Percentiles rank a stretch among this genome's conserved stretches.
Conservation (phyloP, 805 yeast species). For the Zygoascus flipseniorum region DNA sequence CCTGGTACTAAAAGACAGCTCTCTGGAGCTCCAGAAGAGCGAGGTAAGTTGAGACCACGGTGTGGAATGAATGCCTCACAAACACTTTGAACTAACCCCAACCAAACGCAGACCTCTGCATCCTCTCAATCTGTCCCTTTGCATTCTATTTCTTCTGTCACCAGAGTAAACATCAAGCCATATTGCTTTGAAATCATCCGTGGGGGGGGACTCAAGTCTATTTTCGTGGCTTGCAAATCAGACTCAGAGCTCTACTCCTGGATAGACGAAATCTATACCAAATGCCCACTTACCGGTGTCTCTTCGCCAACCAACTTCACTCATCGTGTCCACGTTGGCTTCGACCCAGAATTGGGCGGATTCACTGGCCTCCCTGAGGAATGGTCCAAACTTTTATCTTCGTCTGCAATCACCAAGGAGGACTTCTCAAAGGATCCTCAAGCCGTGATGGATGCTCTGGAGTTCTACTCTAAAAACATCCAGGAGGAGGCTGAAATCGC, state of each 20-base stretch:
- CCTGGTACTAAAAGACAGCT: constrained; percentile 66
- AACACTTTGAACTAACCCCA: not conserved
- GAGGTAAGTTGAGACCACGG: constrained; percentile 32
- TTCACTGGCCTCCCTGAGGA: constrained; percentile 89
- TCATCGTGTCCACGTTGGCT: constrained; percentile 92
- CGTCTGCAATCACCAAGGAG: constrained; percentile 78
- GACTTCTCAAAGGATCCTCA: constrained; percentile 91
- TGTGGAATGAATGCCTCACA: too few species aligned
- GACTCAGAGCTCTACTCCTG: constrained; percentile 78
- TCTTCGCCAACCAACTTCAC: constrained; percentile 92
- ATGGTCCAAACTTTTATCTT: constrained; percentile 77
- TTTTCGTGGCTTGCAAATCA: constrained; percentile 66
- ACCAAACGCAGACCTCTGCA: constrained; percentile 5
- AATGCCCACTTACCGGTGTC: constrained; percentile 42
- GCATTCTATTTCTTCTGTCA: constrained; percentile 52
- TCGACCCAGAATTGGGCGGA: constrained; percentile 73
- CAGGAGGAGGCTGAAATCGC: constrained; percentile 11
- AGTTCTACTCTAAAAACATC: constrained; percentile 45
- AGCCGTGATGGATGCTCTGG: constrained; percentile 86
- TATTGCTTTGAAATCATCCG: constrained; percentile 69
- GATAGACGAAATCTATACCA: constrained; percentile 70
- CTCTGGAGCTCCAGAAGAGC: constrained; percentile 63
- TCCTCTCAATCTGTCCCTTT: constrained; percentile 38
- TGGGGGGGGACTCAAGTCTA: constrained; percentile 42
- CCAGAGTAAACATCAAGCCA: constrained; percentile 63